phyloP scores from a whole-genome alignment of 345 rosid genomes.

The Bruguiera parviflora region DNA sequence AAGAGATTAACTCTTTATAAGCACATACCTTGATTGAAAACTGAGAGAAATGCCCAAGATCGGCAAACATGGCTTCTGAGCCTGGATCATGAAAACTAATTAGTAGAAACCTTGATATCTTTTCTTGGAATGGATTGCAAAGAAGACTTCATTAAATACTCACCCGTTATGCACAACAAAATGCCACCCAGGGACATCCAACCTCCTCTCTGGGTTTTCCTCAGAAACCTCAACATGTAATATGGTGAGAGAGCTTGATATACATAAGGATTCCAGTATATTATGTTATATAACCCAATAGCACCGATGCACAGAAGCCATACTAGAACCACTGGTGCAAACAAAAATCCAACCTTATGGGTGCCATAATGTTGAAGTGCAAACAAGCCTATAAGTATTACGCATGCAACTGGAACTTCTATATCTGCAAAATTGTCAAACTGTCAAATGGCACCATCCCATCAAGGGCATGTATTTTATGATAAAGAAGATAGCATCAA shows the following conservation, averaged over 20 bases:
- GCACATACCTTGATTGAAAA: constrained; percentile 71
- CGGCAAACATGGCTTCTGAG: constrained; percentile 96
- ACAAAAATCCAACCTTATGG: constrained; percentile 82
- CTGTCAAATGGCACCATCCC: constrained; percentile 14
- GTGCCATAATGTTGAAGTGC: constrained; percentile 94
- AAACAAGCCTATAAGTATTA: constrained; percentile 69
- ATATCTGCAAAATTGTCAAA: constrained; percentile 50
- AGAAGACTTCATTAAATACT: not conserved
- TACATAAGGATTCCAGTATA: constrained; percentile 82
- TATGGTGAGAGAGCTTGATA: constrained; percentile 79
- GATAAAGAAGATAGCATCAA: not conserved
- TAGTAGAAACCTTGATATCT: not conserved
- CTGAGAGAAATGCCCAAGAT: constrained; percentile 90
- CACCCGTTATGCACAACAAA: constrained; percentile 82
- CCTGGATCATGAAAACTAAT: constrained; percentile 38
- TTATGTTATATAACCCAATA: constrained; percentile 70
- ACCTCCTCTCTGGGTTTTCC: constrained; percentile 71
- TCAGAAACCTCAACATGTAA: constrained; percentile 73
- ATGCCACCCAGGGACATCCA: constrained; percentile 95
- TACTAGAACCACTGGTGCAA: constrained; percentile 69
- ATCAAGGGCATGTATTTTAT: not conserved
- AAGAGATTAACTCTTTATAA: not conserved
- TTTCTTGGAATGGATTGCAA: constrained; percentile 7
- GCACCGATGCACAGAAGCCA: constrained; percentile 84
- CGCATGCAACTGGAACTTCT: constrained; percentile 75